Conservation (phyloP, 2,329 filamentous ascomycete species). For the Xylariaceae sp. region DNA sequence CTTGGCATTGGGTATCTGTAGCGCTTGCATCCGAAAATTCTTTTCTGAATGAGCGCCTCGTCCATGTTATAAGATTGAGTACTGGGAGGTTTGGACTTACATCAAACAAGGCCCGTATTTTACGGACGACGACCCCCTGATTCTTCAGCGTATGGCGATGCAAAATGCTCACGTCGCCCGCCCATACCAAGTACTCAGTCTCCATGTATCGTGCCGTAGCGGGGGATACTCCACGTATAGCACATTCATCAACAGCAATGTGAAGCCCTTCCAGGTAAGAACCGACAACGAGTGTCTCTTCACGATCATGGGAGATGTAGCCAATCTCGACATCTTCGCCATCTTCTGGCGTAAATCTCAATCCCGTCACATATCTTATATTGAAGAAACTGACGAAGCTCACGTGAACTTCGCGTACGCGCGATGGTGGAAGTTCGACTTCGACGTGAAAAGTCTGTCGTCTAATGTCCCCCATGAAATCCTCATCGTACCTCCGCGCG, state of each 20-base stretch:
- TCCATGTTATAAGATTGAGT: not conserved
- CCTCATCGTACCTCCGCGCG: constrained; percentile 4
- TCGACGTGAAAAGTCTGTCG: constrained; percentile 14
- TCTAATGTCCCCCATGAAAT: constrained; percentile 15
- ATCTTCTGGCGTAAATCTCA: constrained; percentile 19
- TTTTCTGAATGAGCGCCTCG: constrained; percentile 8
- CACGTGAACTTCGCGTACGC: constrained; percentile 17
- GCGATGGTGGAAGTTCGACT: constrained; percentile 15
- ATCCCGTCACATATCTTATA: constrained; percentile 20
- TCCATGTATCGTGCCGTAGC: constrained; percentile 14
- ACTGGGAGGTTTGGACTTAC: constrained; percentile 14
- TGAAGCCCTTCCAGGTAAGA: constrained; percentile 21
- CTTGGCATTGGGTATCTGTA: constrained; percentile 7
- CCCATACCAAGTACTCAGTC: constrained; percentile 23
- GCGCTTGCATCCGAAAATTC: constrained; percentile 18
- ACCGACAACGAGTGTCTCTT: constrained; percentile 18
- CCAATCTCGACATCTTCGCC: constrained; percentile 21
- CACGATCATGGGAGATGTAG: constrained; percentile 16
- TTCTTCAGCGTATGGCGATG: constrained; percentile 10
- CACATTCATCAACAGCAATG: constrained; percentile 19
- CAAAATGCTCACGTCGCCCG: constrained; percentile 13
- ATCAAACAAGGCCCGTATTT: constrained; percentile 23
- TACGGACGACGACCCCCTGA: constrained; percentile 5
- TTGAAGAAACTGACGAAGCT: constrained; percentile 24
- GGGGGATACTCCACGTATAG: constrained; percentile 21